phyloP scores from a whole-genome alignment of 2,329 filamentous ascomycete genomes.

The Botryotinia calthae region DNA sequence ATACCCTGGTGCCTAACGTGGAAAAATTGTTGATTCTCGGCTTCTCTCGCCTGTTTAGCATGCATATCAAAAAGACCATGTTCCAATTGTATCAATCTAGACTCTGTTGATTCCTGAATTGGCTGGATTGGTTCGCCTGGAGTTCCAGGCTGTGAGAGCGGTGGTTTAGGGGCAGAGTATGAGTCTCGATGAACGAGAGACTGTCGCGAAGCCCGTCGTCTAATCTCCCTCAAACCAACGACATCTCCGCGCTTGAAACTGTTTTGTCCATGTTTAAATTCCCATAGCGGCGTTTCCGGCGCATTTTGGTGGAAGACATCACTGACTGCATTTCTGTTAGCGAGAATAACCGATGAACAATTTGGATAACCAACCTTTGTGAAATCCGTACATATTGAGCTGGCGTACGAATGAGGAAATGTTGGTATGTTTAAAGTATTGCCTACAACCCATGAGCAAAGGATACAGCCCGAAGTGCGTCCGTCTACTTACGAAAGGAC shows the following conservation, averaged over 20 bases:
- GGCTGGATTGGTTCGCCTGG: constrained; percentile 75
- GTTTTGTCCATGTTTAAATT: constrained; percentile 97
- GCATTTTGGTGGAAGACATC: constrained; percentile 96
- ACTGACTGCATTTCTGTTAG: constrained; percentile 64
- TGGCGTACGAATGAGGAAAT: constrained; percentile 98
- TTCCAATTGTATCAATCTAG: constrained; percentile 72
- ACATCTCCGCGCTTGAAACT: constrained; percentile 96
- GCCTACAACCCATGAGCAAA: constrained; percentile 50
- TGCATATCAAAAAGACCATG: constrained; percentile 80
- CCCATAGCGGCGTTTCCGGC: constrained; percentile 92
- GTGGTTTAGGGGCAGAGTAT: constrained; percentile 73
- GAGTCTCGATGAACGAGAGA: constrained; percentile 89
- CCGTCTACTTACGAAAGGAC: constrained; percentile 77
- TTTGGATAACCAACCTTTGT: constrained; percentile 69
- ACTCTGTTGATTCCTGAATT: constrained; percentile 71
- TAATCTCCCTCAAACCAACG: constrained; percentile 88
- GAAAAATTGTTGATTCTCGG: constrained; percentile 78
- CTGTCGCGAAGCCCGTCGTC: constrained; percentile 88
- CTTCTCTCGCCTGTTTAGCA: constrained; percentile 71
- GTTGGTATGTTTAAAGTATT: constrained; percentile 99
- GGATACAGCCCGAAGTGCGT: constrained; percentile 14
- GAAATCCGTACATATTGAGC: constrained; percentile 99
- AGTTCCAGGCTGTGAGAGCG: constrained; percentile 76
- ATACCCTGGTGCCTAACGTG: constrained; percentile 78
- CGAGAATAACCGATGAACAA: constrained; percentile 27